Percentiles rank a stretch among this genome's conserved stretches.
Conservation (phyloP, 2,329 filamentous ascomycete species). For the Nakataea oryzae region DNA sequence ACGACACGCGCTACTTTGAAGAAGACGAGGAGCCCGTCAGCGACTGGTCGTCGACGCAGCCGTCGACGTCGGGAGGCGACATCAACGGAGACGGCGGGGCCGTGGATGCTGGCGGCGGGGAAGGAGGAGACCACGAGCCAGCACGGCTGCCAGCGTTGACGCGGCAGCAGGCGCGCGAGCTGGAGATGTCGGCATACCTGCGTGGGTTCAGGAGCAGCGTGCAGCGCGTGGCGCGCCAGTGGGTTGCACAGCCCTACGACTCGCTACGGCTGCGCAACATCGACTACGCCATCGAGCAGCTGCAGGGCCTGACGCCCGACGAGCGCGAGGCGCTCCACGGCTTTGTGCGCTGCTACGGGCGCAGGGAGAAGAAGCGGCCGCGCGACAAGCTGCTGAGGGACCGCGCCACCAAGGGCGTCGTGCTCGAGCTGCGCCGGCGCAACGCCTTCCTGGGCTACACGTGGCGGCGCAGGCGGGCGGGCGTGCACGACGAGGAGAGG, state of each 20-base stretch:
- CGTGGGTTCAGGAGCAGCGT: slow-evolving; percentile 26
- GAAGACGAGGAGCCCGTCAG: slow-evolving; percentile 65
- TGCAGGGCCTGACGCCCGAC: slow-evolving; percentile 19
- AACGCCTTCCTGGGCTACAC: slow-evolving; percentile 86
- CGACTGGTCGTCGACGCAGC: slow-evolving; percentile 26
- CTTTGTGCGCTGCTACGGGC: slow-evolving; percentile 41
- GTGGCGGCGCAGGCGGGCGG: slow-evolving; percentile 47
- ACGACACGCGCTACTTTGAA: slow-evolving; percentile 86
- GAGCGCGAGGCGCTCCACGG: slow-evolving; percentile 34
- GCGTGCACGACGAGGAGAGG: neutral
- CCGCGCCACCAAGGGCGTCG: slow-evolving; percentile 49
- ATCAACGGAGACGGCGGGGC: neutral
- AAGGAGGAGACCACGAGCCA: neutral
- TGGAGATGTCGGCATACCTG: slow-evolving; percentile 21
- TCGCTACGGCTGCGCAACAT: slow-evolving; percentile 35
- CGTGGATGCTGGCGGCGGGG: neutral
- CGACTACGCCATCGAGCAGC: slow-evolving; percentile 34
- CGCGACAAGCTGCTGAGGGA: slow-evolving; percentile 82
- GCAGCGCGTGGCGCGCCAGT: slow-evolving; percentile 31
- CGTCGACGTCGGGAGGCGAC: neutral
- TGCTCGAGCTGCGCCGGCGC: slow-evolving; percentile 71
- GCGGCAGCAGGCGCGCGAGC: slow-evolving; percentile 7
- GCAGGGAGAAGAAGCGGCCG: slow-evolving; percentile 64
- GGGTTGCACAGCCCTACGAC: slow-evolving; percentile 38
- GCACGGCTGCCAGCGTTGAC: slow-evolving; percentile 1